A percentile compares a stretch with the other conserved stretches of the same genome.
Evolutionary conservation across 768 basidiomycete genomes (phyloP).

Genomic region (Termitomyces sp.): DNA sequence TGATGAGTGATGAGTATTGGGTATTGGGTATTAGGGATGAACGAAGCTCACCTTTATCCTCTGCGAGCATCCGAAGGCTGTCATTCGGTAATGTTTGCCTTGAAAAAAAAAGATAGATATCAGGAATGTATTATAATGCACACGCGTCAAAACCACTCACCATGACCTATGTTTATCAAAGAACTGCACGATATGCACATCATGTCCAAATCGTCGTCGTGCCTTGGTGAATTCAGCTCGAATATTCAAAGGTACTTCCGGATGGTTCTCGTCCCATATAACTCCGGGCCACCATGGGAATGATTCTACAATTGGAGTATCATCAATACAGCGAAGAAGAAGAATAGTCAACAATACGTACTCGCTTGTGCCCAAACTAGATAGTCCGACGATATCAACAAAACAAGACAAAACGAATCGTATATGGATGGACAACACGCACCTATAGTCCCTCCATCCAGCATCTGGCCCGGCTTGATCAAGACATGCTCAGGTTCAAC

Average conservation of each 20-base stretch:
- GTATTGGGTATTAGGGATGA: no score
- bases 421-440: conserved; percentile 23
- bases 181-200: conserved; percentile 71
- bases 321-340: neutral
- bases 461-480: conserved; percentile 29
- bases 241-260: conserved; percentile 48
- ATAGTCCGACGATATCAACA: conserved; percentile 1
- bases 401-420: neutral
- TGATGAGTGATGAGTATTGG: no score
- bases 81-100: conserved; percentile 64
- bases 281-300: conserved; percentile 91
- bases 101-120: no score
- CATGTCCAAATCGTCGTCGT: conserved; percentile 34
- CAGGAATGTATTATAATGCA: neutral
- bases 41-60: conserved; percentile 55
- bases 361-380: conserved; percentile 85
- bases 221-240: conserved; percentile 22
- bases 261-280: conserved; percentile 61
- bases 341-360: conserved; percentile 32
- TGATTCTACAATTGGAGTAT: conserved; percentile 38
- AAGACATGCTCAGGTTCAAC: conserved; percentile 25
- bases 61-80: conserved; percentile 64
- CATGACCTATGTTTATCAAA: conserved; percentile 68
- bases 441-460: conserved; percentile 68
- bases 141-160: conserved; percentile 28